phyloP scores from a whole-genome alignment of 345 rosid species.

The Diplotaxis tenuifolia region DNA sequence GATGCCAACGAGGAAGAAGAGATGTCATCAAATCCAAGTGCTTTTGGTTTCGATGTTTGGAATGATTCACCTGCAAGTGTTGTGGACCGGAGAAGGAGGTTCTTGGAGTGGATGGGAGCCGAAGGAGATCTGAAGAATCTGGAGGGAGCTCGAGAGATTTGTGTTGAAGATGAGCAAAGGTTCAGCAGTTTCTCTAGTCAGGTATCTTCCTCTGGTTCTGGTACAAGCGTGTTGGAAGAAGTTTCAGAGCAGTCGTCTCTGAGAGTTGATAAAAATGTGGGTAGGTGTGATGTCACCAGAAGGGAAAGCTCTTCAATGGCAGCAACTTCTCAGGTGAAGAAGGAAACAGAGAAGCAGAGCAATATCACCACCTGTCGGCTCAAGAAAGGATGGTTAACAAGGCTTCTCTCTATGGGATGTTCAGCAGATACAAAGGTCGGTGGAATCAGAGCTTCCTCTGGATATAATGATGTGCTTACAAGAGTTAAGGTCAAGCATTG shows the following conservation, averaged over 20 bases:
- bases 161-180: conserved; percentile 50
- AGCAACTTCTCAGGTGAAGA: conserved; percentile 37
- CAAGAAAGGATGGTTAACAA: conserved; percentile 65
- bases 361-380: conserved; percentile 3
- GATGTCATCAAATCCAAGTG: conserved; percentile 31
- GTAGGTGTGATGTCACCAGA: conserved; percentile 29
- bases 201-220: conserved; percentile 42
- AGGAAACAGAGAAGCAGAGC: conserved; percentile 38
- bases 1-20: conserved; percentile 69
- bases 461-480: conserved; percentile 31
- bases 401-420: conserved; percentile 61
- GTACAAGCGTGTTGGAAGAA: conserved; percentile 38
- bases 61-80: conserved; percentile 45
- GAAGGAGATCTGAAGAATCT: conserved; percentile 24
- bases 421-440: conserved; percentile 44
- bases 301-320: conserved; percentile 43
- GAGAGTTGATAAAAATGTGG: conserved; percentile 25
- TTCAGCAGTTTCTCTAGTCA: conserved; percentile 41
- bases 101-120: conserved; percentile 51
- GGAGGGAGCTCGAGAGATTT: conserved; percentile 38
- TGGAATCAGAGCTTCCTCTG: conserved; percentile 34
- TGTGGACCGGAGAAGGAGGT: conserved; percentile 43
- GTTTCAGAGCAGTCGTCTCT: conserved; percentile 40
- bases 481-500: conserved; percentile 70
- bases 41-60: conserved; percentile 44